Evolutionary conservation across 1,284 basidiomycete species (phyloP), one percentile per base, ranked within the genome.

Genomic region (Apiotrichum siamense): DNA sequence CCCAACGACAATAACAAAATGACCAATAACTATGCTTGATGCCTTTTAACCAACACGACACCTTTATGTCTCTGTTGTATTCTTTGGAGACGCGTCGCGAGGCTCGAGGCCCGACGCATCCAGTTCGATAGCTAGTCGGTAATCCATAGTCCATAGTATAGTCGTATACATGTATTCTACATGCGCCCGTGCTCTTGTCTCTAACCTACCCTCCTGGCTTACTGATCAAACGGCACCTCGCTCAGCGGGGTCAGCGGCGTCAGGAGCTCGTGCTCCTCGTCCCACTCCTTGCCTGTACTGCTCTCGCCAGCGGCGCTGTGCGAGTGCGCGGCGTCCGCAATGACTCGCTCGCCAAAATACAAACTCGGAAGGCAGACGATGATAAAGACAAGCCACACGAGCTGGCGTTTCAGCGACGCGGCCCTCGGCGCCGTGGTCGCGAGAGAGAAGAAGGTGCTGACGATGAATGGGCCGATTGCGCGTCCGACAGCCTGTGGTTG

Each of bases 351-450:
- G 6, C 62, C 64, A 12, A 65, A 55, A 26, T 54, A 58, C n/a
- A 69, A 41, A 3, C 61, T 54, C 11, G 66, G 66, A 4, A 65
- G 21, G 17, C 49, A 59, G 1, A 65, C 7, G 13, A 57, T 27
- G 23, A 55, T 33, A 23, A 67, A 63, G 15, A 61, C 53, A 27
- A 66, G 21, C 68, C 68, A 70, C 21, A 69, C 66, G 33, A 69
- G 31, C 39, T 66, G 61, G 15, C 66, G 51, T 17, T 58, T 55
- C 1, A 55, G 42, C 18, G 55, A 54, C 26, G 37, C 38, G 0
- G 66, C 59, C 3, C 52, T 53, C 3, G 47, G 10, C 26, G 62
- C 57, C 0, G 48, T 40, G 5, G 67, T 66, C 2, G 66, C 64
- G 4, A 63, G 9, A 11, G 65, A 61, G 55, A 69, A 70, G 48